Evolutionary conservation across 371 early-diverging fungal genomes (phyloP).

Genomic region (Chytridium lagenaria): DNA sequence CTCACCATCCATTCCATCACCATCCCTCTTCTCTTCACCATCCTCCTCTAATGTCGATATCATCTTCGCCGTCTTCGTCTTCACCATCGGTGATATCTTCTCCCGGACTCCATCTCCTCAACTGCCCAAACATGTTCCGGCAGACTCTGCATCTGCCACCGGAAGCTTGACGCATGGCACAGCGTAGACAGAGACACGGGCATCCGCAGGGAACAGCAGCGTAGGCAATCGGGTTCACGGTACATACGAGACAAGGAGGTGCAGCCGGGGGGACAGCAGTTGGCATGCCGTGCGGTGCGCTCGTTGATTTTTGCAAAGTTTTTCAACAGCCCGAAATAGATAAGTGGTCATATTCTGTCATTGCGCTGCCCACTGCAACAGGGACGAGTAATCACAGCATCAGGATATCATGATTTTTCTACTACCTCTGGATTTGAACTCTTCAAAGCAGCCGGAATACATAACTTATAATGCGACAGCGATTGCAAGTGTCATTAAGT

Average conservation of each 20-base stretch:
- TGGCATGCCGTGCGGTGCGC: too few species aligned
- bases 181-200: constrained; percentile 44
- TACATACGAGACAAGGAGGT: constrained; percentile 40
- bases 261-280: too few species aligned
- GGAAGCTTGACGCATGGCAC: constrained; percentile 54
- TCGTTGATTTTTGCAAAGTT: too few species aligned
- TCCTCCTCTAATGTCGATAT: background rate
- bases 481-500: too few species aligned
- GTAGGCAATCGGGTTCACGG: constrained; percentile 35
- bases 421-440: too few species aligned
- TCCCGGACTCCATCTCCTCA: constrained; percentile 28
- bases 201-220: constrained; percentile 43
- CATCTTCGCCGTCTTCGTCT: background rate
- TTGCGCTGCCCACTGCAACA: too few species aligned
- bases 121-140: constrained; percentile 41
- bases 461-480: too few species aligned
- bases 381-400: too few species aligned
- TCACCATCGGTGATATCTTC: background rate
- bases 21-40: background rate
- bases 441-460: too few species aligned
- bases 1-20: background rate
- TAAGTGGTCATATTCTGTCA: too few species aligned
- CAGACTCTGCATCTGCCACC: constrained; percentile 54
- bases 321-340: too few species aligned
- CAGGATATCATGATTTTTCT: too few species aligned